Base-by-base conservation (phyloP, 192 early-diverging fungal genomes). In the Phycomyces nitens region DNA sequence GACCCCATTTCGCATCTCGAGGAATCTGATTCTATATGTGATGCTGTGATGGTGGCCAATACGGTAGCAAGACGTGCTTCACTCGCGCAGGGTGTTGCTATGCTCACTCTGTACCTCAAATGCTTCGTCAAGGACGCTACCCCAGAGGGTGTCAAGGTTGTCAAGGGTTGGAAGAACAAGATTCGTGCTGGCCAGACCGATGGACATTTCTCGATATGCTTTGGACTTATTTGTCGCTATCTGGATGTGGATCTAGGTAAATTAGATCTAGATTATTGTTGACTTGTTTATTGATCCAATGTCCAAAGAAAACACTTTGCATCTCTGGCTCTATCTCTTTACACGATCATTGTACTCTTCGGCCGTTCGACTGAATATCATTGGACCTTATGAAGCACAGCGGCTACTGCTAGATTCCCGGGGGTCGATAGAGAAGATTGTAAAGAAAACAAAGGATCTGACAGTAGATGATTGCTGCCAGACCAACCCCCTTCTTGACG, bases 361-460 rank as follows among this genome's bases (percentile, higher is more conserved):
- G 0, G 93, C 92, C 6, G 88, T 98, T 22, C 82, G 95, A 11
- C 78, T 98, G 27, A 95, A 94, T 66, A 78, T 96, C 8, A 78
- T 94, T 47, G 95, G 95, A 1, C 95, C 95, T 6, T 93, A 94
- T 70, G 82, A 88, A 54, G 92, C 90, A 5, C 95, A 97, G 64
- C 75, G 82, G 39, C 72, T 90, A 22, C 76, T 94, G 63, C 75
- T 86, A 56, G 72, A 85, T 47, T 81, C 84, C 22, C 78, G 86
- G 38, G 62, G 65, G 15, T 69, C 68, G 16, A 80, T 86, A 55
- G 74, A 81, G 57, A 69, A 68, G 18, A 76, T 80, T 26, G 70
- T 79, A 40, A 43, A 69, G 23, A 67, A 79, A 39, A 84, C 84
- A 5, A 76, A 72, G 21, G 57, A 73, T 63, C 59, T 90, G 41